Evolutionary conservation across 306 rosid genomes (phyloP).

Genomic region (Medicago lupulina): DNA sequence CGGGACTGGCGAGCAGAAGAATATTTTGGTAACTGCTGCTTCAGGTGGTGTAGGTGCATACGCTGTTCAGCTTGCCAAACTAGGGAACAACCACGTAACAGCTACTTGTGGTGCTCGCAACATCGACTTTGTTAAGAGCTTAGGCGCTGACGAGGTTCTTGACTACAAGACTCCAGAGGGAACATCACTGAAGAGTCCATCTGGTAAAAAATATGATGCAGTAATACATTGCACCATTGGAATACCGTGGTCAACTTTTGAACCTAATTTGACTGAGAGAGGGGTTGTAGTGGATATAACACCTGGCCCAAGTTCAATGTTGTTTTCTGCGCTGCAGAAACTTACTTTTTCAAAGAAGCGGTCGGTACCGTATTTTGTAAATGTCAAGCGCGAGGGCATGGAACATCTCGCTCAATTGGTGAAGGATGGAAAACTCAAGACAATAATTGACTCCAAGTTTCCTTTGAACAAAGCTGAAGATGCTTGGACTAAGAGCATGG

Average conservation of each 20-base stretch:
- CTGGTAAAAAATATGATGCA: slow-evolving; percentile 65
- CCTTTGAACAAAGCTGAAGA: slow-evolving; percentile 72
- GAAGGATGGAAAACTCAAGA: slow-evolving; percentile 69
- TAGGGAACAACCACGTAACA: slow-evolving; percentile 62
- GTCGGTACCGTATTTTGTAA: slow-evolving; percentile 45
- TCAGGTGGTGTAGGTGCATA: slow-evolving; percentile 69
- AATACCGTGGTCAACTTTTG: slow-evolving; percentile 71
- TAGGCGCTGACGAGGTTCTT: slow-evolving; percentile 79
- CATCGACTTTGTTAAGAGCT: slow-evolving; percentile 58
- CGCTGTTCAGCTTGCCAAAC: slow-evolving; percentile 74
- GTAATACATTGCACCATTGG: slow-evolving; percentile 60
- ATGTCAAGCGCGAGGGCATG: slow-evolving; percentile 55
- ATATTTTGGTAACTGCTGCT: slow-evolving; percentile 62
- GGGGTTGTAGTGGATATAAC: slow-evolving; percentile 69
- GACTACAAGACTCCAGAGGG: slow-evolving; percentile 72
- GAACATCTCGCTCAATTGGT: slow-evolving; percentile 50
- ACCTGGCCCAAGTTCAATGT: slow-evolving; percentile 37
- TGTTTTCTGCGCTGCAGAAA: slow-evolving; percentile 48
- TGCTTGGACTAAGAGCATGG: slow-evolving; percentile 80
- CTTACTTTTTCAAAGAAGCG: slow-evolving; percentile 67
- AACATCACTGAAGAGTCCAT: slow-evolving; percentile 64
- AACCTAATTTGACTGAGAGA: slow-evolving; percentile 51
- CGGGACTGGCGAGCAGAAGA: slow-evolving; percentile 53
- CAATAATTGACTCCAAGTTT: slow-evolving; percentile 55
- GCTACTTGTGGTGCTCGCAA: slow-evolving; percentile 78